Evolutionary conservation across 345 rosid species (phyloP).

Genomic region (Gynandropsis gynandra): DNA sequence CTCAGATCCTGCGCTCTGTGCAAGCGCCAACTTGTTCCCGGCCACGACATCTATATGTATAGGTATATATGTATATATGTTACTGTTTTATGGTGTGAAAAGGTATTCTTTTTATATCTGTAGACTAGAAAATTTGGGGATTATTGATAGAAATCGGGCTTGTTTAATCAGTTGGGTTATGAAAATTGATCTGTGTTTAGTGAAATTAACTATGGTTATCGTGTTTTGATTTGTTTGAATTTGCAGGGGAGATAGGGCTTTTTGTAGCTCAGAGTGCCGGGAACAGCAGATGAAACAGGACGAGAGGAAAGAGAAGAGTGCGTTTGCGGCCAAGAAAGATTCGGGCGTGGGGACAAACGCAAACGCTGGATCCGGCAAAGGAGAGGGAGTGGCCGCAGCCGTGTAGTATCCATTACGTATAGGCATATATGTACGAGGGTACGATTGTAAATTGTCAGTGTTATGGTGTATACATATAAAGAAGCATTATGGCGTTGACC

Average conservation of each 20-base stretch:
- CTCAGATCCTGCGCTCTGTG: constrained; percentile 63
- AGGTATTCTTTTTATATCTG: no score
- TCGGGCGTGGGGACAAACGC: neutral
- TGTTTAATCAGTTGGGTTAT: no score
- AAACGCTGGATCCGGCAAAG: constrained; percentile 8
- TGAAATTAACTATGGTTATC: neutral
- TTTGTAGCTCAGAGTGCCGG: constrained; percentile 82
- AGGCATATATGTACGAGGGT: neutral
- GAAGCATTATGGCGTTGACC: constrained; percentile 2
- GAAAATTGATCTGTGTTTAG: neutral
- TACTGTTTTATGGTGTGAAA: no score
- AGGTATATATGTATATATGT: constrained; percentile 31
- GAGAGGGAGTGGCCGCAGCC: constrained; percentile 18
- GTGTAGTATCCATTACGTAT: constrained; percentile 13
- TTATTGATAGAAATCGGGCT: neutral
- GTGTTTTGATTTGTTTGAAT: constrained; percentile 7
- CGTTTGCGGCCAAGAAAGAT: constrained; percentile 1
- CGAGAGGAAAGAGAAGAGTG: constrained; percentile 43
- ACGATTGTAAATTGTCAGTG: constrained; percentile 16
- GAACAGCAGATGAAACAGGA: constrained; percentile 62
- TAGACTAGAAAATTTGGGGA: neutral
- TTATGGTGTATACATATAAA: constrained; percentile 4
- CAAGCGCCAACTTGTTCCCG: constrained; percentile 59
- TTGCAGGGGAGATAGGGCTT: constrained; percentile 78
- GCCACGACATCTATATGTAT: constrained; percentile 84